These are phyloP conservation scores for Ganoderma lucidum DNA, from an alignment of 1,284 basidiomycete genomes.

Conservation along the genomic window DNA sequence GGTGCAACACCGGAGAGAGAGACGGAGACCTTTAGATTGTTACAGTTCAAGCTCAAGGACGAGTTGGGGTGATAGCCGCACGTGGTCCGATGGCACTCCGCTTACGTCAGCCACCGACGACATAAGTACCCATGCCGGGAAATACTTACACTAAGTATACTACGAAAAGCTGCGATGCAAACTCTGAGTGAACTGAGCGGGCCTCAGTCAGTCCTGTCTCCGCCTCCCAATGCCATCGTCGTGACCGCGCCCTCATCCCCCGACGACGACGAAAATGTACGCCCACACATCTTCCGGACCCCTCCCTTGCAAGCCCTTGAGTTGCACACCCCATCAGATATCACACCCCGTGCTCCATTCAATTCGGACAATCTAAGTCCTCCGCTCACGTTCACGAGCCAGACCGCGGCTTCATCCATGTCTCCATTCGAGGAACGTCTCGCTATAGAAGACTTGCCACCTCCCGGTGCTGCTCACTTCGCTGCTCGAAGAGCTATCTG, in stretches of 20 bases:
- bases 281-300: conserved; percentile 13
- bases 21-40: conserved; percentile 16
- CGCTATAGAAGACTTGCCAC: conserved; percentile 52
- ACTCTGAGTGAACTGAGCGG: conserved; percentile 20
- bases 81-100: conserved; percentile 25
- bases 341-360: conserved; percentile 16
- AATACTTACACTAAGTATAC: background rate
- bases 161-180: conserved; percentile 14
- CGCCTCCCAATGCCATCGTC: conserved; percentile 30
- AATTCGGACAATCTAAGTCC: conserved; percentile 15
- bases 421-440: conserved; percentile 51
- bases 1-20: background rate
- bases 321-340: conserved; percentile 27
- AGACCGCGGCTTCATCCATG: conserved; percentile 10
- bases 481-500: conserved; percentile 67
- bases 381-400: conserved; percentile 13
- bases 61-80: conserved; percentile 26
- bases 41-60: background rate
- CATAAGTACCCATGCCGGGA: conserved; percentile 15
- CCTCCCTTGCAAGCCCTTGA: conserved; percentile 12
- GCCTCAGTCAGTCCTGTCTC: background rate
- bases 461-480: conserved; percentile 70
- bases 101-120: conserved; percentile 32
- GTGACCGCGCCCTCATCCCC: conserved; percentile 40
- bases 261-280: conserved; percentile 25